These are phyloP conservation scores for Stephanodiscus triporus DNA, from an alignment of 108 stramenopile genomes.

Conservation along the genomic window DNA sequence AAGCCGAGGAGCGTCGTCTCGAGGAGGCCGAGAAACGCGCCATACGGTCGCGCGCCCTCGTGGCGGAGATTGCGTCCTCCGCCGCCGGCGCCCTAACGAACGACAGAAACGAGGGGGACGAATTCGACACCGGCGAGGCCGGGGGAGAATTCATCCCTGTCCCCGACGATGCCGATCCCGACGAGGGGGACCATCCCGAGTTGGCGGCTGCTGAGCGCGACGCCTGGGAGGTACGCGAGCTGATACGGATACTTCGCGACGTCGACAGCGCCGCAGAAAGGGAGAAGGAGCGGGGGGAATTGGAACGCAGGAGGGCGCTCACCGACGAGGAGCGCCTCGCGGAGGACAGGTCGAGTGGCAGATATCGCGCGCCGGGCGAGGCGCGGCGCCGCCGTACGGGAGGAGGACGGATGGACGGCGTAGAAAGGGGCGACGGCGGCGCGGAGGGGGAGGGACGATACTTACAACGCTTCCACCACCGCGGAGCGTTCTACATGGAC, in stretches of 20 bases:
- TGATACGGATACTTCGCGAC: slow-evolving; percentile 70
- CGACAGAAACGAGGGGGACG: slow-evolving; percentile 49
- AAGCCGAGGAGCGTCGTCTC: slow-evolving; percentile 42
- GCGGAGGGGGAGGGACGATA: slow-evolving; percentile 49
- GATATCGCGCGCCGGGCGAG: slow-evolving; percentile 63
- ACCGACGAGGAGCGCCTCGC: slow-evolving; percentile 90
- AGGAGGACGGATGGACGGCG: slow-evolving; percentile 33
- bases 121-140: slow-evolving; percentile 50
- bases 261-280: slow-evolving; percentile 57
- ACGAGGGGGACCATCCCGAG: slow-evolving; percentile 52
- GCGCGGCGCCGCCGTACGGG: slow-evolving; percentile 30
- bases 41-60: slow-evolving; percentile 77
- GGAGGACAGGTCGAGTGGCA: slow-evolving; percentile 75
- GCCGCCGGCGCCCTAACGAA: slow-evolving; percentile 4
- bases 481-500: slow-evolving; percentile 99
- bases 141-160: slow-evolving; percentile 39
- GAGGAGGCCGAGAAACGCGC: slow-evolving; percentile 58
- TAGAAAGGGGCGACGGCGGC: slow-evolving; percentile 6
- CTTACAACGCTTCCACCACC: slow-evolving; percentile 95
- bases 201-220: slow-evolving; percentile 51
- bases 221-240: slow-evolving; percentile 85
- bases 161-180: slow-evolving; percentile 57
- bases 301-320: slow-evolving; percentile 75
- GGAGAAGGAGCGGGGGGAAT: slow-evolving; percentile 62
- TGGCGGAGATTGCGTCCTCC: slow-evolving; percentile 50